phyloP scores from a whole-genome alignment of 352 stramenopile genomes.

The Globisporangium parvum region DNA sequence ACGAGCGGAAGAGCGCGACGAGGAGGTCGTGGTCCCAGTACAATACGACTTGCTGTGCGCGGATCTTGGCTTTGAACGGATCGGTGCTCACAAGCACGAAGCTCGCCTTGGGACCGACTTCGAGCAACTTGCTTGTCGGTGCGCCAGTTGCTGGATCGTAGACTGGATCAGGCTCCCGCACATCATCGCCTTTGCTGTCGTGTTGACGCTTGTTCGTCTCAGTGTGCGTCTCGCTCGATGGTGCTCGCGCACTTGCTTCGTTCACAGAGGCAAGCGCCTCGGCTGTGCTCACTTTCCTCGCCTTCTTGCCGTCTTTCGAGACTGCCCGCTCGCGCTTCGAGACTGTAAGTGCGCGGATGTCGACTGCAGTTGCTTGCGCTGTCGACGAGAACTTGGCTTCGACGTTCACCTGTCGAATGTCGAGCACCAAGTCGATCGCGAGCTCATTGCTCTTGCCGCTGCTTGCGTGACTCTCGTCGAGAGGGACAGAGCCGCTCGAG shows the following conservation, averaged over 20 bases:
- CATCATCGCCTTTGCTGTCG: neutral
- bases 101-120: constrained; percentile 47
- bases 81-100: constrained; percentile 43
- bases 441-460: constrained; percentile 4
- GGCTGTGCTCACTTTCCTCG: constrained; percentile 26
- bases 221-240: neutral
- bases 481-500: neutral
- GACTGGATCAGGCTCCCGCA: constrained; percentile 28
- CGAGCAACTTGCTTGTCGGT: constrained; percentile 46
- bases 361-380: constrained; percentile 39
- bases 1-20: constrained; percentile 50
- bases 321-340: constrained; percentile 26
- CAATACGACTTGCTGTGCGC: constrained; percentile 38
- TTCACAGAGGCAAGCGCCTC: constrained; percentile 34
- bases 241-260: constrained; percentile 7
- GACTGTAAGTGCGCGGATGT: constrained; percentile 37
- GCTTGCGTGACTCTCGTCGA: neutral
- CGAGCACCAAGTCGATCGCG: constrained; percentile 57
- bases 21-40: constrained; percentile 76
- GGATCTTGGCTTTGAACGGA: constrained; percentile 48
- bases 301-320: constrained; percentile 16
- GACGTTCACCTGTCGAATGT: constrained; percentile 50
- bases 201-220: neutral
- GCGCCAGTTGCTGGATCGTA: constrained; percentile 34
- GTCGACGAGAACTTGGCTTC: constrained; percentile 58